phyloP scores from a whole-genome alignment of 352 stramenopile species.

The Pythium oligandrum region DNA sequence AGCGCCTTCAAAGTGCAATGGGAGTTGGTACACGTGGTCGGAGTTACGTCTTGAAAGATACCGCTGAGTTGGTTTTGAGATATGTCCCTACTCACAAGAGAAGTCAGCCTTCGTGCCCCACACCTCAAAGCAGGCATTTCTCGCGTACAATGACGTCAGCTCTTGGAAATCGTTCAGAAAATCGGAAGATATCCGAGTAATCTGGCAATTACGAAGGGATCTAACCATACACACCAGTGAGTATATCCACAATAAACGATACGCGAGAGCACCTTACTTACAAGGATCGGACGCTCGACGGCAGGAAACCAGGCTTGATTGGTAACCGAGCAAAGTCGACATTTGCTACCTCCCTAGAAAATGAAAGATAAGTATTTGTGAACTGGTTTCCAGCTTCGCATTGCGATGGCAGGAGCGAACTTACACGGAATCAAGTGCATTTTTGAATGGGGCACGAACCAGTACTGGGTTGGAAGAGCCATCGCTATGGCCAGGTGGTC shows the following conservation, averaged over 20 bases:
- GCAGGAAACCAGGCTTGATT: background rate
- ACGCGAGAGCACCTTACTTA: background rate
- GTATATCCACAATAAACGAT: background rate
- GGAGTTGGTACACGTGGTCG: slow-evolving; percentile 12
- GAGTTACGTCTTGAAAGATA: slow-evolving; percentile 21
- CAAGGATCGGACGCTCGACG: background rate
- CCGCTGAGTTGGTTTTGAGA: slow-evolving; percentile 25
- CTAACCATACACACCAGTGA: slow-evolving; percentile 6
- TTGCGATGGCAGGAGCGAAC: background rate
- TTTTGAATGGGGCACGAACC: slow-evolving; percentile 6
- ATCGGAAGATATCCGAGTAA: slow-evolving; percentile 23
- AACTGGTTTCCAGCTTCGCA: too few relatives aligned
- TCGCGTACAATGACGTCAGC: slow-evolving; percentile 32
- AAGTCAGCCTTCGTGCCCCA: background rate
- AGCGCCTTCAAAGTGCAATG: slow-evolving; percentile 24
- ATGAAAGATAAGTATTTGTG: too few relatives aligned
- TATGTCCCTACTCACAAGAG: slow-evolving; percentile 20
- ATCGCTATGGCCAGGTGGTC: background rate
- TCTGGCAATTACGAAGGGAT: slow-evolving; percentile 43
- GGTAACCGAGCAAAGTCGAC: too few relatives aligned
- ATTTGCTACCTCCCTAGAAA: too few relatives aligned
- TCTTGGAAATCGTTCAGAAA: slow-evolving; percentile 27
- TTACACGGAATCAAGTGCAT: slow-evolving; percentile 4
- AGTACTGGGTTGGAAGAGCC: background rate
- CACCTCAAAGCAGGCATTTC: too few relatives aligned